Evolutionary conservation across 2,329 filamentous ascomycete genomes (phyloP), one percentile per base, ranked within the genome.

Genomic region (Sclerotinia trifoliorum): DNA sequence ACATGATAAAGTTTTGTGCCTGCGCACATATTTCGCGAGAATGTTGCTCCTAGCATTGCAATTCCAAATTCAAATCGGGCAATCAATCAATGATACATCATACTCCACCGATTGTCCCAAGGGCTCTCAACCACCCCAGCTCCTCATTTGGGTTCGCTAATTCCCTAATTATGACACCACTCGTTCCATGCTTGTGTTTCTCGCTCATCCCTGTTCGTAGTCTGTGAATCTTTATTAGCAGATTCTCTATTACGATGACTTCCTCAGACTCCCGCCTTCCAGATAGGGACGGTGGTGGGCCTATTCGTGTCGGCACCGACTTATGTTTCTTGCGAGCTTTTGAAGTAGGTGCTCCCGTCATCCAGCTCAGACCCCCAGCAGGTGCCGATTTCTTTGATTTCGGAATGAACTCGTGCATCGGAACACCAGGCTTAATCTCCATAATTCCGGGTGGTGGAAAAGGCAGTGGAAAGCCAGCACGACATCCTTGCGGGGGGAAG

Each of bases 91-190:
- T 51, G 15, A 24, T 24, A 4, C 29, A 51, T 26, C n/a, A n/a
- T n/a, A 66, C 15, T n/a, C 64, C 54, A 49, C 61, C 44, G 26
- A 66, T 66, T n/a, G 64, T 60, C 7, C 54, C 64, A 3, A 66
- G 7, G 2, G 44, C 54, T 19, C 54, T 66, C 11, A 29, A 44
- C 64, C 64, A 66, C 19, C 64, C 64, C 32, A 66, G 49, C 19
- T 66, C 54, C 29, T 66, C 44, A 46, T 26, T 48, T 5, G n/a
- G 39, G 5, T 51, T 51, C 21, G 29, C 42, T 24, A 15, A 46
- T 48, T 17, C 42, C 11, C 26, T 39, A 32, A 65, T 48, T 7
- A 7, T 64, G 19, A 13, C 24, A 17, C 51, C 6, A 44, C 19
- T 57, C 24, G 24, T 48, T 19, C 51, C 24, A 13, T 58, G 26